Conservation (phyloP, 1,284 basidiomycete genomes). For the Sutorius eximius region DNA sequence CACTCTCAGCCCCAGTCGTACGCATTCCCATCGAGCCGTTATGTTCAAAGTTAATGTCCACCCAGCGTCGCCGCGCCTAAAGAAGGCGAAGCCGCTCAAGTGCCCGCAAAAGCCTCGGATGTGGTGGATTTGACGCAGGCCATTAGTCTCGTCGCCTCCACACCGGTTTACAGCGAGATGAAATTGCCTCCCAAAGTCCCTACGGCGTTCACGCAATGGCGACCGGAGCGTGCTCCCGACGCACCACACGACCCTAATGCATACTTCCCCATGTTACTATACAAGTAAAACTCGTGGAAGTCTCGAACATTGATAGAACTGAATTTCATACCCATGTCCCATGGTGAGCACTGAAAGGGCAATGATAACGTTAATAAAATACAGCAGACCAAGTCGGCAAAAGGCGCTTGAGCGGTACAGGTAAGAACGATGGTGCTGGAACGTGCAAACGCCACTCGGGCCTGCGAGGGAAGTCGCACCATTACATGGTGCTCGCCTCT, state of each 20-base stretch:
- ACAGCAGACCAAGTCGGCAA: background rate
- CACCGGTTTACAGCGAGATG: slow-evolving; percentile 62
- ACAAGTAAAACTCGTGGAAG: slow-evolving; percentile 54
- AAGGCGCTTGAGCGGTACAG: background rate
- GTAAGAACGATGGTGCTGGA: background rate
- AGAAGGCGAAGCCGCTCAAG: slow-evolving; percentile 43
- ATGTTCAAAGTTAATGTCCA: slow-evolving; percentile 10
- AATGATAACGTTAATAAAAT: background rate
- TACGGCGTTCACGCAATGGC: slow-evolving; percentile 67
- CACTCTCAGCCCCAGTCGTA: slow-evolving; percentile 70
- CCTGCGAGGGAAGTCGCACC: background rate
- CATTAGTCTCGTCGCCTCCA: slow-evolving; percentile 62
- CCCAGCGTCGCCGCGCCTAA: slow-evolving; percentile 60
- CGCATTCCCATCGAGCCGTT: slow-evolving; percentile 30
- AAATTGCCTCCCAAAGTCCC: slow-evolving; percentile 75
- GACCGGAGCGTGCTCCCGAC: slow-evolving; percentile 61
- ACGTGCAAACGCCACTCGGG: background rate
- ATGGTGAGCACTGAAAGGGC: background rate
- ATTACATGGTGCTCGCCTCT: background rate
- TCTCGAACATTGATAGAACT: slow-evolving; percentile 11
- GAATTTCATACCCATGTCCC: slow-evolving; percentile 7
- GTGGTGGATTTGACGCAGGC: slow-evolving; percentile 66
- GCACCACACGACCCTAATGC: slow-evolving; percentile 75
- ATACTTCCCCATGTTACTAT: slow-evolving; percentile 85
- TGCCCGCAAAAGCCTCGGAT: slow-evolving; percentile 48